Evolutionary conservation across 2,329 filamentous ascomycete genomes (phyloP).

Genomic region (Cladosporium austrohemisphaericum): DNA sequence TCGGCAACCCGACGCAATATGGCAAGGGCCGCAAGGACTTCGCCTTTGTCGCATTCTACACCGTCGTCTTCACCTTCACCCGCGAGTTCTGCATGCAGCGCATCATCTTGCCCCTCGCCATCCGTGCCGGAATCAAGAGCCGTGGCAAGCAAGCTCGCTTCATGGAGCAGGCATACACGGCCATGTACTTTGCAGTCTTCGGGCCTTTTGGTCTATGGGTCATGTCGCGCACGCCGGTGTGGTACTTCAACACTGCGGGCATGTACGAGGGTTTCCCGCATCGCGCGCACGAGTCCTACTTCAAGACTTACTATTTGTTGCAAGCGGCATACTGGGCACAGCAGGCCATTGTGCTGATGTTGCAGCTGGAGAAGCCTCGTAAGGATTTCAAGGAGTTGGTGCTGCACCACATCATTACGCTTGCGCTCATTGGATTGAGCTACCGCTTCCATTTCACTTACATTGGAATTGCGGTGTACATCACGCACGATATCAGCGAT

Average conservation of each 20-base stretch:
- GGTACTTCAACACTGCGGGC: slow-evolving; percentile 88
- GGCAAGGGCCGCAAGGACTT: slow-evolving; percentile 86
- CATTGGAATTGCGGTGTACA: slow-evolving; percentile 88
- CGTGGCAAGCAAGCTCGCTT: slow-evolving; percentile 81
- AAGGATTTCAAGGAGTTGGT: slow-evolving; percentile 96
- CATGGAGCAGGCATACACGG: slow-evolving; percentile 95
- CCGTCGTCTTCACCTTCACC: slow-evolving; percentile 82
- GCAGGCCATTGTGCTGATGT: slow-evolving; percentile 80
- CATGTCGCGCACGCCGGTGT: slow-evolving; percentile 86
- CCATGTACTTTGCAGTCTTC: slow-evolving; percentile 79
- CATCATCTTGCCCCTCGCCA: slow-evolving; percentile 71
- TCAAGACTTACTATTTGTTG: slow-evolving; percentile 96
- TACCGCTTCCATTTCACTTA: slow-evolving; percentile 97
- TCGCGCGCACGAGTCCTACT: slow-evolving; percentile 68
- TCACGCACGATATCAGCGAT: slow-evolving; percentile 89
- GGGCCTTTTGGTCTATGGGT: slow-evolving; percentile 83
- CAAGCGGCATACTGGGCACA: slow-evolving; percentile 95
- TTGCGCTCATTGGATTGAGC: slow-evolving; percentile 77
- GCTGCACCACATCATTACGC: slow-evolving; percentile 83
- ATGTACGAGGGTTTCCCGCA: slow-evolving; percentile 93
- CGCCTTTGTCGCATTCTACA: slow-evolving; percentile 86
- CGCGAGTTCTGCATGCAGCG: slow-evolving; percentile 96
- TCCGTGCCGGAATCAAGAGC: slow-evolving; percentile 63
- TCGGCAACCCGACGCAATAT: slow-evolving; percentile 57
- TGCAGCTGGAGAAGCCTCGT: slow-evolving; percentile 86